phyloP scores from a whole-genome alignment of 371 early-diverging fungal genomes.

The Nosema muscidifuracis region DNA sequence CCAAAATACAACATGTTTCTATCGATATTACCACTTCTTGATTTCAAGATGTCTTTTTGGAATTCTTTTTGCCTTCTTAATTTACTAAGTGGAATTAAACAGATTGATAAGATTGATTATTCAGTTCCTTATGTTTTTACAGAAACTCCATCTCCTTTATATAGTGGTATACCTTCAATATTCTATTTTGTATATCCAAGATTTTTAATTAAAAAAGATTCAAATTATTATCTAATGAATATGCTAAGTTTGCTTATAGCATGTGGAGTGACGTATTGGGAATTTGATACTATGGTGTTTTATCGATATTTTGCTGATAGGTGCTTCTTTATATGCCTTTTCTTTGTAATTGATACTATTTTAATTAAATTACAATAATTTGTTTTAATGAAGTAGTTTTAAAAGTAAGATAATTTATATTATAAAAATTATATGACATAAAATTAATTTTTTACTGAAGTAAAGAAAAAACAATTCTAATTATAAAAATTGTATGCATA shows the following conservation, averaged over 20 bases:
- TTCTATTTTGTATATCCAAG: conserved; percentile 40
- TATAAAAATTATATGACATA: no score
- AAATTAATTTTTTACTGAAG: no score
- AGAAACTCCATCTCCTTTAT: not conserved
- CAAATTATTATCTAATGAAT: not conserved
- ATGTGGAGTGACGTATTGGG: not conserved
- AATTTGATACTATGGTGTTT: conserved; percentile 12
- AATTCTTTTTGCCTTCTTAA: conserved; percentile 1
- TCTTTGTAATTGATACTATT: not conserved
- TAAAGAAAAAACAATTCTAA: no score
- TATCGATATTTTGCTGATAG: not conserved
- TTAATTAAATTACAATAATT: no score
- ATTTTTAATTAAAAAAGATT: not conserved
- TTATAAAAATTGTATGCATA: no score
- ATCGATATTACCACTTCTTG: not conserved
- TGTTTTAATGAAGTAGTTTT: no score
- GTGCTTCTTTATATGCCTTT: conserved; percentile 13
- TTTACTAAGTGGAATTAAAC: conserved; percentile 3
- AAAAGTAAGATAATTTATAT: no score
- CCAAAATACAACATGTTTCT: not conserved
- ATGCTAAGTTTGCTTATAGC: not conserved
- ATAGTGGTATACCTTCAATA: conserved; percentile 1
- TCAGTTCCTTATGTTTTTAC: conserved; percentile 31
- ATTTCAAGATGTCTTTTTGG: not conserved
- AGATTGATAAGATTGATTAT: conserved; percentile 25